phyloP scores from a whole-genome alignment of 306 rosid genomes.

The Cajanus cajan region DNA sequence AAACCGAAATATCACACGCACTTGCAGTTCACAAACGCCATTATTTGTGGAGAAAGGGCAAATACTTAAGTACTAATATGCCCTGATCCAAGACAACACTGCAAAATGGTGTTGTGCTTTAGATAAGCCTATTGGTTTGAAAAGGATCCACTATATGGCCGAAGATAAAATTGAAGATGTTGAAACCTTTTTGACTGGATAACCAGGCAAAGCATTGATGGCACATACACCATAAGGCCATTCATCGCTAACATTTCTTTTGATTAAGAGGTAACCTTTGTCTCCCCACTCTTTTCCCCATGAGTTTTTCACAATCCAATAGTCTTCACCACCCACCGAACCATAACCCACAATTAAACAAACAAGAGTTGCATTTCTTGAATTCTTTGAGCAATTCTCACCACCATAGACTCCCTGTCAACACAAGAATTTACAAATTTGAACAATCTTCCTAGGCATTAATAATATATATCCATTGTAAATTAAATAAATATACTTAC shows the following conservation, averaged over 20 bases:
- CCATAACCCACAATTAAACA: constrained; percentile 40
- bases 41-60: not conserved
- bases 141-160: not conserved
- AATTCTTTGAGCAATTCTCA: constrained; percentile 17
- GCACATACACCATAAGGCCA: constrained; percentile 37
- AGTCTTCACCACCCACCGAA: constrained; percentile 29
- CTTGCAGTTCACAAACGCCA: not conserved
- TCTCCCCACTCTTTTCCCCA: constrained; percentile 39
- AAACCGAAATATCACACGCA: not conserved
- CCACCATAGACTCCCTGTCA: constrained; percentile 36
- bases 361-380: constrained; percentile 10
- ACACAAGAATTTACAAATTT: not conserved
- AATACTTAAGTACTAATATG: not conserved
- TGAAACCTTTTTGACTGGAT: constrained; percentile 14
- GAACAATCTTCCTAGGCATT: not conserved
- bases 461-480: not conserved
- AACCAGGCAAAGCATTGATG: constrained; percentile 18
- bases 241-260: constrained; percentile 22
- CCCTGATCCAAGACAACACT: not conserved
- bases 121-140: not conserved
- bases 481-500: constrained; percentile 38
- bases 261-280: constrained; percentile 27
- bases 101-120: not conserved
- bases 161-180: not conserved
- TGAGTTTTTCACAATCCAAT: constrained; percentile 43